Base-by-base conservation (phyloP, 768 basidiomycete genomes). In the Astraeus odoratus region DNA sequence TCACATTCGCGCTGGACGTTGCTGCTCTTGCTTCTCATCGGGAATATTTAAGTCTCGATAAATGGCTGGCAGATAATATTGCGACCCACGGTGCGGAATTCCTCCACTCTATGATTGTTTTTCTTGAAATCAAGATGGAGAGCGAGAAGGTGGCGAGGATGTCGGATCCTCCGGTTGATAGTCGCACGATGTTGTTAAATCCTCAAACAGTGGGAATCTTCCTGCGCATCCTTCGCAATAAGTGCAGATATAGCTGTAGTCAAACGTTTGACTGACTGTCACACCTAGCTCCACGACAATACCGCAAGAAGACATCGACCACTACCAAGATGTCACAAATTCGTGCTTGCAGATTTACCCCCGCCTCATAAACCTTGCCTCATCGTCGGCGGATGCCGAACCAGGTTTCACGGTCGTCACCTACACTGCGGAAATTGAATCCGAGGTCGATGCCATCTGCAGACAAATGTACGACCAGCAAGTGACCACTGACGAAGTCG, bases 381-480 rank as follows among this genome's bases (percentile, higher is more conserved):
- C 96, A n/a, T 16, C 81, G 81, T 33, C n/a, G n/a, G 77, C 82
- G 18, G 93, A 97, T 50, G 74, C 77, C 19, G 95, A 98, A 60
- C 92, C 93, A 18, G 95, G 94, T 19, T 86, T 95, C 61, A 74
- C 80, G 4, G 94, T 96, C 18, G 81, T 94, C 60, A 82, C 72
- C 47, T 98, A 96, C 67, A 74, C 88, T 5, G 66, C 83, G 38
- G 94, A 97, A 55, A 86, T 95, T 43, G 91, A 96, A 62, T 72
- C 79, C 9, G 93, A 97, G 66, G 93, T 96, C 46, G 96, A 98
- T 54, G 75, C 80, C 42, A 93, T 96, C 61, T 97, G 95, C 74
- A 93, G 91, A 65, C 83, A 92, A 65, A 96, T 99, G 93, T 99
- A 98, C 65, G 88, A 92, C 61, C 90, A 92, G 61, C 81, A 91